Evolutionary conservation across 1,284 basidiomycete species (phyloP), one percentile per base, ranked within the genome.

Genomic region (Pseudozyma tsukubaensis): DNA sequence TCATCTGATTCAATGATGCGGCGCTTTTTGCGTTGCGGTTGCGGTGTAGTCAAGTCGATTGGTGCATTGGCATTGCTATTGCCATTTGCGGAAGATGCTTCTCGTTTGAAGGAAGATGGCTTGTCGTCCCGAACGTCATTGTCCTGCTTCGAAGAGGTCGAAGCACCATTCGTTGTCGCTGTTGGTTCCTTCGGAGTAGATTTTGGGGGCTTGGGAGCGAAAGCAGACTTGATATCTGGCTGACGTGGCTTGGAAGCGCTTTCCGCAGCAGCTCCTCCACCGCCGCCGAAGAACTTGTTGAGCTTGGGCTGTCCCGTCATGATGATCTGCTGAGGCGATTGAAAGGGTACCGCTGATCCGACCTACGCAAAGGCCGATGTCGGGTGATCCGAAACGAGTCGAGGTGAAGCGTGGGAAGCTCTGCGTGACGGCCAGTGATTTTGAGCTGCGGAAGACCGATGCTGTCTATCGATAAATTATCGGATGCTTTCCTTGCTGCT

Each of bases 1-100:
- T 70, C 85, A 42, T 84, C 77, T 48, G 85, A 85, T 12, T 86
- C 86, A 19, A 85, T 83, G 59, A 86, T 86, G 5, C 85, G 50
- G 29, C 74, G 62, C 52, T 70, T 72, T 58, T 76, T 76, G n/a
- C 52, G 51, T 12, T 66, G 54, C 10, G 56, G 39, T 16, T n/a
- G n/a, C n/a, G n/a, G n/a, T n/a, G 52, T 52, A 12, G 59, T 29
- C 3, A 50, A 11, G n/a, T 53, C 36, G 39, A 21, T 19, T 11
- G 42, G 21, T 42, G 44, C 1, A 9, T 12, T 18, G 14, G 8
- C 6, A 16, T 1, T 45, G 1, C 40, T 39, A 18, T 54, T 54
- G 5, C 42, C 57, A 29, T 56, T 59, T 18, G 47, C 49, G n/a
- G 32, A 11, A n/a, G 59, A 34, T 3, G 59, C 45, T 1, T 58